phyloP scores from a whole-genome alignment of 345 rosid species.

The Brassica rapa region DNA sequence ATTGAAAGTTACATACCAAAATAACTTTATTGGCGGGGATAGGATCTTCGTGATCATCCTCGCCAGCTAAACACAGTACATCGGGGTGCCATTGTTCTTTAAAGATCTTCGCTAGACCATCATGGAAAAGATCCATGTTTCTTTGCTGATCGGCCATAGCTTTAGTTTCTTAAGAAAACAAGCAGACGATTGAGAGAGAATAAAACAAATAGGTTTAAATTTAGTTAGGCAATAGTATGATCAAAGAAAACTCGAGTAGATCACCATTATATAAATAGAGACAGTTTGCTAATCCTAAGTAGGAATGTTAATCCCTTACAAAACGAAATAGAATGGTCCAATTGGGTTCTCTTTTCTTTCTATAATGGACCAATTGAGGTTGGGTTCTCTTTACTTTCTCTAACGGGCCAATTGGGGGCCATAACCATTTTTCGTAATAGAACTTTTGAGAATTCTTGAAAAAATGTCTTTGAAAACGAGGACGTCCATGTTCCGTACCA shows the following conservation, averaged over 20 bases:
- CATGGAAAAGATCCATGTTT: constrained; percentile 8
- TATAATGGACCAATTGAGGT: too few species aligned
- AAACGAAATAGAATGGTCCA: too few species aligned
- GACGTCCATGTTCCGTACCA: constrained; percentile 63
- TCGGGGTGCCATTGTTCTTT: constrained; percentile 10
- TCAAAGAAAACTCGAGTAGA: background rate
- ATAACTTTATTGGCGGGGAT: constrained; percentile 5
- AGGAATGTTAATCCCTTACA: too few species aligned
- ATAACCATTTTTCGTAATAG: too few species aligned
- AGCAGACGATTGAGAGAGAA: background rate
- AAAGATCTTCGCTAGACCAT: background rate
- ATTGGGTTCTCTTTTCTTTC: too few species aligned
- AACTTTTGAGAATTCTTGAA: too few species aligned
- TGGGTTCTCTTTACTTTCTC: too few species aligned
- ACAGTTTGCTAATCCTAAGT: too few species aligned
- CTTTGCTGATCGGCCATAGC: constrained; percentile 1
- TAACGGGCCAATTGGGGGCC: too few species aligned
- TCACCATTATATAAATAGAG: background rate
- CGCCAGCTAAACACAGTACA: background rate
- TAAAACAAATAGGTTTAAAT: background rate
- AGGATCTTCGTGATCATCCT: constrained; percentile 4
- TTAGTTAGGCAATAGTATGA: background rate
- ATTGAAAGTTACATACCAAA: constrained; percentile 4
- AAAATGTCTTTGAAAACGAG: constrained; percentile 21
- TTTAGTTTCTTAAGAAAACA: background rate